Conservation (phyloP, 495 filamentous ascomycete species). For the Penicillium bovifimosum region DNA sequence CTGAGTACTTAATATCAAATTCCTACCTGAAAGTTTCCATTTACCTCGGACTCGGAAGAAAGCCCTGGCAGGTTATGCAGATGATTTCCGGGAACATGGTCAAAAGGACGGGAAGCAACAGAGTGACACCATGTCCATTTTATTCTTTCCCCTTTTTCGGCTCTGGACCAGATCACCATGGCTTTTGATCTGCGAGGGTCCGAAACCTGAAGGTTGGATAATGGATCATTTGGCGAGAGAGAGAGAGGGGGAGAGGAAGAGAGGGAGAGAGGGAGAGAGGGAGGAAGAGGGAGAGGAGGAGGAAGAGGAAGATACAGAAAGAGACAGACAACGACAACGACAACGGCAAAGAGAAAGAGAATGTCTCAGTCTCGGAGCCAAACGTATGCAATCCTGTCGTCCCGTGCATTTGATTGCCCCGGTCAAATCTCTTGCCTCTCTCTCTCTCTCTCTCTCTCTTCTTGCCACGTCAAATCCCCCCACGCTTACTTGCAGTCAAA, state of each 20-base stretch:
- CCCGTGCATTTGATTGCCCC: slow-evolving; percentile 27
- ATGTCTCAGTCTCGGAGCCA: slow-evolving; percentile 27
- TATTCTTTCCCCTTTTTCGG: slow-evolving; percentile 11
- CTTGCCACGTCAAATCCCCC: neutral
- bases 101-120: slow-evolving; percentile 22
- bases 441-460: neutral
- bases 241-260: no score
- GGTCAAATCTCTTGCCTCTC: neutral
- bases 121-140: slow-evolving; percentile 21
- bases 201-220: slow-evolving; percentile 4
- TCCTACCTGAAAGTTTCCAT: no score
- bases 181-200: slow-evolving; percentile 19
- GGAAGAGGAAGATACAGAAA: no score
- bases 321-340: no score
- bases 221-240: neutral
- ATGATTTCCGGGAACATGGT: slow-evolving; percentile 9
- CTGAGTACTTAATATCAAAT: no score
- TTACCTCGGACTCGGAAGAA: no score
- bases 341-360: neutral
- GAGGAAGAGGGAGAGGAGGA: no score
- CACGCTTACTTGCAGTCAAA: neutral
- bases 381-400: slow-evolving; percentile 31
- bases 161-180: slow-evolving; percentile 4
- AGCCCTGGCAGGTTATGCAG: no score
- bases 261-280: no score